Conservation (phyloP, 805 yeast species). For the Alloascoidea hylecoeti region DNA sequence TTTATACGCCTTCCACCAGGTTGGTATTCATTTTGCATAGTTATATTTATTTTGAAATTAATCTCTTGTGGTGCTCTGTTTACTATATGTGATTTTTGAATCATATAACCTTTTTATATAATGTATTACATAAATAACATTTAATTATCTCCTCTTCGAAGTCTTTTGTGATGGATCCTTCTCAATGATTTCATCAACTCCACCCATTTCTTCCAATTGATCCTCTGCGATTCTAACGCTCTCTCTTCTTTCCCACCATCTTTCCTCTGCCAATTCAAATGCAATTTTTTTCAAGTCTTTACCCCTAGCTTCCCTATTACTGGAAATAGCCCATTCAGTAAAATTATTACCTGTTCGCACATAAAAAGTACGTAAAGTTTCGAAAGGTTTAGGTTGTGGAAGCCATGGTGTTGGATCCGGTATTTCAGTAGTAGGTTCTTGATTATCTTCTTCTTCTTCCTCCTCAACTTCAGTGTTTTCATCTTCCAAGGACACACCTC, state of each 20-base stretch:
- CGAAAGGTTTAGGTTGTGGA: conserved; percentile 94
- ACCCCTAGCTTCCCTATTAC: conserved; percentile 61
- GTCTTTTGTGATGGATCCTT: too few relatives aligned
- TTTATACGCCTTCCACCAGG: conserved; percentile 89
- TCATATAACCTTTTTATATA: too few relatives aligned
- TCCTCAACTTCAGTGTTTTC: conserved; percentile 51
- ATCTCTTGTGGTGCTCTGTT: too few relatives aligned
- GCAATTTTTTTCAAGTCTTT: conserved; percentile 81
- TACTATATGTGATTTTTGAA: too few relatives aligned
- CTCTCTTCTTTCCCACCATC: conserved; percentile 99
- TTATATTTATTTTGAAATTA: too few relatives aligned
- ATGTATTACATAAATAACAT: too few relatives aligned
- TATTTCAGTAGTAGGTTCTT: conserved; percentile 48
- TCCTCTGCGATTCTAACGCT: conserved; percentile 83
- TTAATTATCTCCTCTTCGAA: too few relatives aligned
- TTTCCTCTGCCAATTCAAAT: conserved; percentile 80
- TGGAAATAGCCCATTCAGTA: conserved; percentile 64
- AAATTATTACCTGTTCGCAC: conserved; percentile 76
- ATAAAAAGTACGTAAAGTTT: conserved; percentile 70
- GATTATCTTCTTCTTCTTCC: conserved; percentile 52
- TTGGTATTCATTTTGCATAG: conserved; percentile 90
- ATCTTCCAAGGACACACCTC: conserved; percentile 50
- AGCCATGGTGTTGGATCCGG: conserved; percentile 95
- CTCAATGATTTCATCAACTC: conserved; percentile 79
- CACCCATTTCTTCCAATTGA: conserved; percentile 77